phyloP scores from a whole-genome alignment of 2,329 filamentous ascomycete genomes.

The Calonectria pseudoturangicola region DNA sequence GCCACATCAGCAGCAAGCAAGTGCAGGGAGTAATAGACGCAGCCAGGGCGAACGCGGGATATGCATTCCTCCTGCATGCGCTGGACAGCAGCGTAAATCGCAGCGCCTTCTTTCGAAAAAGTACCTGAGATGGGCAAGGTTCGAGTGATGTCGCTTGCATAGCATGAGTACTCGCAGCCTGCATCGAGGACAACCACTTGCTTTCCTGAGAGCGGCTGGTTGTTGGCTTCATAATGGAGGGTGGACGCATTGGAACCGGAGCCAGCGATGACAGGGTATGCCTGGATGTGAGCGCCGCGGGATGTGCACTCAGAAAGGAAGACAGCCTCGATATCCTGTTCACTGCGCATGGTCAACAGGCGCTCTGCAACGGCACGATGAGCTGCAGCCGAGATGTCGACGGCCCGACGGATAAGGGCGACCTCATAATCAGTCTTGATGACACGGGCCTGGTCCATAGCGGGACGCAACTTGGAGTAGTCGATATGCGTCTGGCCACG shows the following conservation, averaged over 20 bases:
- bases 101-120: conserved; percentile 81
- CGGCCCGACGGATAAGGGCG: conserved; percentile 86
- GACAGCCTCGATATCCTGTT: conserved; percentile 88
- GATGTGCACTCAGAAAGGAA: conserved; percentile 85
- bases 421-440: conserved; percentile 93
- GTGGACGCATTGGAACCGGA: conserved; percentile 88
- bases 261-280: conserved; percentile 93
- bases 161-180: conserved; percentile 88
- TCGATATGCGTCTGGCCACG: conserved; percentile 66
- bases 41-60: conserved; percentile 79
- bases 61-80: conserved; percentile 89
- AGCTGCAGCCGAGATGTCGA: conserved; percentile 84
- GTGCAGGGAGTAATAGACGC: conserved; percentile 83
- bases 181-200: conserved; percentile 91
- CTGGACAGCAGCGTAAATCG: conserved; percentile 86
- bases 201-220: conserved; percentile 80
- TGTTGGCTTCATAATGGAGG: conserved; percentile 90
- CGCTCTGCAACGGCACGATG: conserved; percentile 83
- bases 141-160: conserved; percentile 92
- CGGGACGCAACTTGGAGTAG: conserved; percentile 74
- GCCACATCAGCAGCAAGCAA: conserved; percentile 83
- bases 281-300: conserved; percentile 83
- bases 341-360: conserved; percentile 79
- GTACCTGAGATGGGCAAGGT: conserved; percentile 85
- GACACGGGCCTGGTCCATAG: conserved; percentile 87